Percentiles rank a stretch among this genome's conserved stretches.
These are phyloP conservation scores for Linnemannia hyalina DNA, from an alignment of 192 early-diverging fungal species.

Conservation along the genomic window DNA sequence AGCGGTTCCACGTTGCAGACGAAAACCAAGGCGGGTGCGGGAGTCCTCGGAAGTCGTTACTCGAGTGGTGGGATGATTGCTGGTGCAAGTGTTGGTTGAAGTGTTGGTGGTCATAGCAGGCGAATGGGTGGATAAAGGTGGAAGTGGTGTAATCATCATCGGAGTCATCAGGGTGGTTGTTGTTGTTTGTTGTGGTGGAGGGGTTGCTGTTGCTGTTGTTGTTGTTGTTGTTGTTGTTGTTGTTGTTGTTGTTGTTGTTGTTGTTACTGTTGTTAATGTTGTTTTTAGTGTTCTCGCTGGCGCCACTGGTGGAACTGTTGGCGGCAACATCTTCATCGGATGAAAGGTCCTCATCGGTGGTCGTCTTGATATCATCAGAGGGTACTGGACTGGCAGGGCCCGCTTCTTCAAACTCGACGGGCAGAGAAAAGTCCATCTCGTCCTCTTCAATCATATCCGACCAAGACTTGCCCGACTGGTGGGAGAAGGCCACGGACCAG, in stretches of 20 bases:
- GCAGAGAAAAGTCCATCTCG: constrained; percentile 54
- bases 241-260: constrained; percentile 1
- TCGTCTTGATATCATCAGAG: background rate
- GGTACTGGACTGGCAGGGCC: background rate
- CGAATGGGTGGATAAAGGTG: constrained; percentile 6
- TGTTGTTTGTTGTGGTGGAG: background rate
- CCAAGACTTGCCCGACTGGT: constrained; percentile 50
- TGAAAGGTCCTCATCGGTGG: background rate
- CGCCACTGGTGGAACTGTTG: background rate
- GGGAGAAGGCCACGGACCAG: constrained; percentile 40
- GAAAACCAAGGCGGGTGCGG: constrained; percentile 12
- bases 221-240: background rate
- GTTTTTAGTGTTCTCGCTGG: constrained; percentile 4
- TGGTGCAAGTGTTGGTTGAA: constrained; percentile 6
- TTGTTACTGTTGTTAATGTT: background rate
- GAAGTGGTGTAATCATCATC: constrained; percentile 30
- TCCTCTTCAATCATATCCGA: constrained; percentile 56
- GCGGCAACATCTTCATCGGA: background rate
- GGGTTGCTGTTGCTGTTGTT: background rate
- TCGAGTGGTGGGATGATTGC: constrained; percentile 7
- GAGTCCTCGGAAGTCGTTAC: constrained; percentile 5
- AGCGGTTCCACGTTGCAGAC: constrained; percentile 17
- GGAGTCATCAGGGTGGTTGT: constrained; percentile 23
- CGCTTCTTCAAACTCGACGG: constrained; percentile 51
- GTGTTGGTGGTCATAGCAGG: constrained; percentile 27